A percentile compares a stretch with the other conserved stretches of the same genome.
phyloP scores from a whole-genome alignment of 1,284 basidiomycete genomes.

The Puccinia polysora region DNA sequence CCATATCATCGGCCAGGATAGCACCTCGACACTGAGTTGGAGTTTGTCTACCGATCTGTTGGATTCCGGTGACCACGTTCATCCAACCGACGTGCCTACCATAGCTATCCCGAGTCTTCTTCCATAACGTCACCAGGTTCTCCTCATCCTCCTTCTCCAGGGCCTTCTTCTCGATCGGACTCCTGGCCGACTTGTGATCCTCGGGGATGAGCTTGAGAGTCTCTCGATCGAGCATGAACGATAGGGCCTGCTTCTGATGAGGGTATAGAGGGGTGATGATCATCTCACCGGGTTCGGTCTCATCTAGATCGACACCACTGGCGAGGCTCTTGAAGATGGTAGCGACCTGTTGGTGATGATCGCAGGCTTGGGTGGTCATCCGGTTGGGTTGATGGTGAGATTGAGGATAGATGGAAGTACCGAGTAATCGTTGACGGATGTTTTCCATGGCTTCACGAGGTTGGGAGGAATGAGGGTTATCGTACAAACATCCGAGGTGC shows the following conservation, averaged over 20 bases:
- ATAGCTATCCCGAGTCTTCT: slow-evolving; percentile 60
- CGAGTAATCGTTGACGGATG: slow-evolving; percentile 40
- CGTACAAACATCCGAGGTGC: slow-evolving; percentile 66
- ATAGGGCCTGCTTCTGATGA: slow-evolving; percentile 95
- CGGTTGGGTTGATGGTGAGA: not conserved
- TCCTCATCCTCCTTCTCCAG: slow-evolving; percentile 54
- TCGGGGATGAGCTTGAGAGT: slow-evolving; percentile 41
- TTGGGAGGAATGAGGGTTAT: slow-evolving; percentile 80
- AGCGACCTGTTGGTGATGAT: slow-evolving; percentile 83
- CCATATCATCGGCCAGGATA: slow-evolving; percentile 72
- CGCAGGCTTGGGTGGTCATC: not conserved
- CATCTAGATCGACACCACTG: slow-evolving; percentile 75
- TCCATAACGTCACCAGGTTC: slow-evolving; percentile 71
- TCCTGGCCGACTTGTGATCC: not conserved
- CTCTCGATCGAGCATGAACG: slow-evolving; percentile 92
- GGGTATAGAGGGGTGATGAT: slow-evolving; percentile 87
- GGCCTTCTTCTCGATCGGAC: slow-evolving; percentile 4
- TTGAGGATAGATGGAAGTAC: slow-evolving; percentile 43
- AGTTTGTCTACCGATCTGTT: slow-evolving; percentile 62
- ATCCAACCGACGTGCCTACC: slow-evolving; percentile 62
- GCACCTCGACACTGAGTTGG: slow-evolving; percentile 72
- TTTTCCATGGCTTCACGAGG: slow-evolving; percentile 61
- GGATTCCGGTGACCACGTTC: slow-evolving; percentile 79
- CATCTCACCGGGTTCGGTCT: slow-evolving; percentile 76
- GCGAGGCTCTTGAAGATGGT: slow-evolving; percentile 83